Evolutionary conservation across 306 rosid genomes (phyloP), one percentile per base, ranked within the genome.

Genomic region (Acmispon strigosus): DNA sequence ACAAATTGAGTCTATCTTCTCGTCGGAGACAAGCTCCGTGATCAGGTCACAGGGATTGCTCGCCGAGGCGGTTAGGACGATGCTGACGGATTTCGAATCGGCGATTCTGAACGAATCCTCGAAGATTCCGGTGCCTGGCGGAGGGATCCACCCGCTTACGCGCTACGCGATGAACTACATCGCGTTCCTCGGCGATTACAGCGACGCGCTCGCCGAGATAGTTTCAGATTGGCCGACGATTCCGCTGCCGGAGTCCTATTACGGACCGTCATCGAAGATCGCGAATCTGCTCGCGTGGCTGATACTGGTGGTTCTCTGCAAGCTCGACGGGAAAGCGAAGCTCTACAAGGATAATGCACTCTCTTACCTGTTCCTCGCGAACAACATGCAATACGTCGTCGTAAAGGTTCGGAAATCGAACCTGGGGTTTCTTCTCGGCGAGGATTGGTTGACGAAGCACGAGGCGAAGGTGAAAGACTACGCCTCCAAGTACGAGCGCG

Each of bases 121-220:
- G 2, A 88, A 83, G 66, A 68, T 32, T n/a, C 72, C 90, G 0
- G 86, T 90, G 2, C 94, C 92, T 0, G 82, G 89, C 11, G 97
- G 98, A 13, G 96, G 86, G 2, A 60, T 85, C 72, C 98, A 93
- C 76, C 98, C 97, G 0, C 88, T 93, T n/a, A 90, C 98, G 7
- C 98, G 98, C 32, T 93, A 93, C 77, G 98, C 84, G 2, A 87
- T 93, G 97, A 93, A 93, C 74, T 93, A 90, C 76, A 51, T 88
- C 16, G 12, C 83, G 0, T 70, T 93, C 58, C 92, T 93, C 32
- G 16, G 81, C 60, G 98, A 90, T 36, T 90, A 88, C 84, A 51
- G 74, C 20, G 87, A 71, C 16, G 42, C 74, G 2, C 85, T 93
- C 19, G 18, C 75, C 2, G 92, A 84, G 7, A 83, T 90, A 5